Percentiles rank a stretch among this genome's conserved stretches.
Conservation (phyloP, 805 yeast genomes). For the Wickerhamiella siamensis region DNA sequence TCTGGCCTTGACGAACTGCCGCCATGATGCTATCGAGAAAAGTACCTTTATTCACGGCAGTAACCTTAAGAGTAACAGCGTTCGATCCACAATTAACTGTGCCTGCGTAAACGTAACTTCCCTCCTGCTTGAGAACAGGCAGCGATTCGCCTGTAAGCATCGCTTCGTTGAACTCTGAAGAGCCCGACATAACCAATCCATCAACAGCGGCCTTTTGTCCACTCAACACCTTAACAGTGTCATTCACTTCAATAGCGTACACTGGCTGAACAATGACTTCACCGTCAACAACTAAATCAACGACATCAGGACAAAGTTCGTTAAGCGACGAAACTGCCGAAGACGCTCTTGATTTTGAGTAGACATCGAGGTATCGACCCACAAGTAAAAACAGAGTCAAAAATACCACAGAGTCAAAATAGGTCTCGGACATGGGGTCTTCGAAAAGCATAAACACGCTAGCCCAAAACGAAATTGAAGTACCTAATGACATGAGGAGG, state of each 20-base stretch:
- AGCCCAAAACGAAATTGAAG: slow-evolving; percentile 56
- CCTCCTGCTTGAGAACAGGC: slow-evolving; percentile 42
- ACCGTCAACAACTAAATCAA: slow-evolving; percentile 15
- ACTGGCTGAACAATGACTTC: slow-evolving; percentile 8
- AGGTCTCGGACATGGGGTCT: slow-evolving; percentile 39
- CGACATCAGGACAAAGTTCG: slow-evolving; percentile 36
- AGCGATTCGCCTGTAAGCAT: slow-evolving; percentile 75
- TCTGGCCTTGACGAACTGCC: slow-evolving; percentile 60
- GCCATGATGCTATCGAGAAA: slow-evolving; percentile 54
- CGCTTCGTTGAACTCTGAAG: slow-evolving; percentile 74
- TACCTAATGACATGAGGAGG: slow-evolving; percentile 56
- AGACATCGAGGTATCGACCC: slow-evolving; percentile 55
- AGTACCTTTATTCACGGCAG: slow-evolving; percentile 48
- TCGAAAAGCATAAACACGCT: slow-evolving; percentile 42
- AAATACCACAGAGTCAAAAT: slow-evolving; percentile 69
- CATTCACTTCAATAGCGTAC: slow-evolving; percentile 68
- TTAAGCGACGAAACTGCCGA: slow-evolving; percentile 44
- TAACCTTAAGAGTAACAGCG: slow-evolving; percentile 39
- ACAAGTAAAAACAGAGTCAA: slow-evolving; percentile 55
- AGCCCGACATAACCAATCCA: slow-evolving; percentile 53
- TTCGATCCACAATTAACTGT: slow-evolving; percentile 49
- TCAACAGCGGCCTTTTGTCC: slow-evolving; percentile 57
- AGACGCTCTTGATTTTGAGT: slow-evolving; percentile 53
- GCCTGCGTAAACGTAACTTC: slow-evolving; percentile 61
- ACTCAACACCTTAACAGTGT: slow-evolving; percentile 36